Conservation (phyloP, 805 yeast genomes). For the Kuraishia hungarica region DNA sequence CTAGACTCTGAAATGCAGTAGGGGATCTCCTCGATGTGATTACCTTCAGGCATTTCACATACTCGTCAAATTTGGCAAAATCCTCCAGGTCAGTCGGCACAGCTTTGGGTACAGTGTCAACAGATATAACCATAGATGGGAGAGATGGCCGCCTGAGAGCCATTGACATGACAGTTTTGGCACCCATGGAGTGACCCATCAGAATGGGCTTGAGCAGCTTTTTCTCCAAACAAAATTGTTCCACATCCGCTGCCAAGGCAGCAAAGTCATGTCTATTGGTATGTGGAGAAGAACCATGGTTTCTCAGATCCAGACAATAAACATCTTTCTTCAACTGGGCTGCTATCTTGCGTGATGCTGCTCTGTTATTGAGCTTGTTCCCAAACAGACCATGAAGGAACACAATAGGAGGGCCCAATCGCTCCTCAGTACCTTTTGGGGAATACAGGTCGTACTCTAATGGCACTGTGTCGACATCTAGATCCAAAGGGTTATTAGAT, state of each 20-base stretch:
- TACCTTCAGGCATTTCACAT: constrained; percentile 9
- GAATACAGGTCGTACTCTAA: constrained; percentile 9
- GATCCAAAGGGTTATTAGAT: neutral
- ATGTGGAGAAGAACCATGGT: constrained; percentile 88
- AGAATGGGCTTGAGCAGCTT: constrained; percentile 36
- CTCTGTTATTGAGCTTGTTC: constrained; percentile 64
- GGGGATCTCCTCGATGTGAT: constrained; percentile 1
- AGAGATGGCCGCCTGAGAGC: constrained; percentile 58
- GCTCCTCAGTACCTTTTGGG: neutral
- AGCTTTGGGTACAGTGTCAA: constrained; percentile 72
- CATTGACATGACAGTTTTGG: constrained; percentile 83
- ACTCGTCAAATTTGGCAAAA: constrained; percentile 20
- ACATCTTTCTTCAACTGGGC: constrained; percentile 26
- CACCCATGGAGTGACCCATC: constrained; percentile 85
- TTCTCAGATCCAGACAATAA: constrained; percentile 68
- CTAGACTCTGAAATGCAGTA: constrained; percentile 22
- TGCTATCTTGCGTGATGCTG: constrained; percentile 55
- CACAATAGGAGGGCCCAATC: constrained; percentile 47
- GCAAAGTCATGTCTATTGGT: constrained; percentile 60
- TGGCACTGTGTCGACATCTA: constrained; percentile 7
- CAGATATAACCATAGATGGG: constrained; percentile 51
- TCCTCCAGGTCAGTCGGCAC: constrained; percentile 9
- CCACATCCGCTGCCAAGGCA: constrained; percentile 76
- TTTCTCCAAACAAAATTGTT: constrained; percentile 42
- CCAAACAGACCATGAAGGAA: constrained; percentile 89